Evolutionary conservation across 2,329 filamentous ascomycete species (phyloP).

Genomic region (Sarocladiaceae sp.): DNA sequence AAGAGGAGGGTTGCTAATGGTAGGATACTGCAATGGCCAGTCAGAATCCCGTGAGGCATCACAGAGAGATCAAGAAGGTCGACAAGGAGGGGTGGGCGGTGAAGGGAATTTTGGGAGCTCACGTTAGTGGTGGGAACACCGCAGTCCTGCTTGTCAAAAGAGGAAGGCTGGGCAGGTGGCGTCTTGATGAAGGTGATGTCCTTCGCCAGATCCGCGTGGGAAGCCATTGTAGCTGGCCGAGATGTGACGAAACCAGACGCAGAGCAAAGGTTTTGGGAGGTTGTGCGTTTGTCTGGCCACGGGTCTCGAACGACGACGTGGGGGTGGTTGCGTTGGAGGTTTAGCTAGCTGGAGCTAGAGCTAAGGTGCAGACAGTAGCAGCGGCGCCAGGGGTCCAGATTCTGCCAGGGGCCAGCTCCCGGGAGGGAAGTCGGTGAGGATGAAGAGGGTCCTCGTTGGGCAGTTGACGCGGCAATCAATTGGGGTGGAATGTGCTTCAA

Average conservation of each 20-base stretch:
- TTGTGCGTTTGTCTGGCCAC: not conserved
- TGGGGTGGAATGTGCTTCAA: too few species aligned
- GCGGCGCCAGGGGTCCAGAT: conserved; percentile 6
- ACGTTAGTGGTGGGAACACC: conserved; percentile 36
- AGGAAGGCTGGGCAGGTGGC: conserved; percentile 37
- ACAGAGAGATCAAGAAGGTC: not conserved
- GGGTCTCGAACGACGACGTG: conserved; percentile 1
- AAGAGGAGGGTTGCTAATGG: conserved; percentile 91
- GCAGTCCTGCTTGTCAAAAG: conserved; percentile 62
- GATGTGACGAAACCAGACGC: not conserved
- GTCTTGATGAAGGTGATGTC: conserved; percentile 38
- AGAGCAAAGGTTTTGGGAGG: not conserved
- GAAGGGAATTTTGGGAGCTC: conserved; percentile 21
- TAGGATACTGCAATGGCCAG: conserved; percentile 32
- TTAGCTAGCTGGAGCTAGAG: not conserved
- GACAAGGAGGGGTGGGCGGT: conserved; percentile 8
- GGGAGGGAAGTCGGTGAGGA: conserved; percentile 2
- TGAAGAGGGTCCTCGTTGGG: too few species aligned
- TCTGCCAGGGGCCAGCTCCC: conserved; percentile 8
- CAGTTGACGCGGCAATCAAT: too few species aligned
- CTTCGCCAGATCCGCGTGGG: conserved; percentile 17
- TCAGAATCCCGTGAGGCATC: not conserved
- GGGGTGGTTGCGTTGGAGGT: not conserved
- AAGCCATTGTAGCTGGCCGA: not conserved
- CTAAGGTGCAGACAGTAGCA: too few species aligned